phyloP scores from a whole-genome alignment of 805 yeast genomes.

The Dipodascopsis tothii region DNA sequence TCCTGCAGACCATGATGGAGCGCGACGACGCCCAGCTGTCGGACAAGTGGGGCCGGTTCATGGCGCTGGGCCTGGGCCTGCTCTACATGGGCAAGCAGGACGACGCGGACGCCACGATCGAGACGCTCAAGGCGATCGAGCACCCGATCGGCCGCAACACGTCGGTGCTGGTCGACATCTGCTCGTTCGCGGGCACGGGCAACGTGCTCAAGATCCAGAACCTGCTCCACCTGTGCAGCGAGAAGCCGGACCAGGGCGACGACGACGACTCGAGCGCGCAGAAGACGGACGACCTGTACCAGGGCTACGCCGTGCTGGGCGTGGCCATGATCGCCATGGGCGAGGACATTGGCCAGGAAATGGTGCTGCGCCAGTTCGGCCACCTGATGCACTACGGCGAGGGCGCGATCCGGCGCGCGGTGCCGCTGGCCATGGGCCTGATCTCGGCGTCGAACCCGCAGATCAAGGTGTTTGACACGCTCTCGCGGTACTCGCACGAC shows the following conservation, averaged over 20 bases:
- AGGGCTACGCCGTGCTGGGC: slow-evolving; percentile 89
- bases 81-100: slow-evolving; percentile 89
- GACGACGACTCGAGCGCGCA: slow-evolving; percentile 29
- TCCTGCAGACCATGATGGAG: slow-evolving; percentile 82
- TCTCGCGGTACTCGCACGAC: slow-evolving; percentile 94
- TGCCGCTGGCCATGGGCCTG: slow-evolving; percentile 96
- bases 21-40: slow-evolving; percentile 69
- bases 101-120: slow-evolving; percentile 80
- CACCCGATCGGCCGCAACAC: slow-evolving; percentile 87
- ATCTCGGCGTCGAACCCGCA: slow-evolving; percentile 90
- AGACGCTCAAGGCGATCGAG: slow-evolving; percentile 88
- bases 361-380: slow-evolving; percentile 93
- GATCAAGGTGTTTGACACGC: slow-evolving; percentile 92
- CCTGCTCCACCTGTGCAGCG: slow-evolving; percentile 67
- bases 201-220: slow-evolving; percentile 92
- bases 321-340: slow-evolving; percentile 94
- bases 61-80: slow-evolving; percentile 86
- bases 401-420: slow-evolving; percentile 81
- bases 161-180: slow-evolving; percentile 80
- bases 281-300: slow-evolving; percentile 51
- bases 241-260: slow-evolving; percentile 37
- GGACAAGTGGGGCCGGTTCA: slow-evolving; percentile 79
- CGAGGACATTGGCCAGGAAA: slow-evolving; percentile 94
- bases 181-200: slow-evolving; percentile 97
- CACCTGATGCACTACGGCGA: slow-evolving; percentile 98